Percentiles rank a stretch among this genome's conserved stretches.
Evolutionary conservation across 2,329 filamentous ascomycete genomes (phyloP).

Genomic region (Penicillium psychrosexuale): DNA sequence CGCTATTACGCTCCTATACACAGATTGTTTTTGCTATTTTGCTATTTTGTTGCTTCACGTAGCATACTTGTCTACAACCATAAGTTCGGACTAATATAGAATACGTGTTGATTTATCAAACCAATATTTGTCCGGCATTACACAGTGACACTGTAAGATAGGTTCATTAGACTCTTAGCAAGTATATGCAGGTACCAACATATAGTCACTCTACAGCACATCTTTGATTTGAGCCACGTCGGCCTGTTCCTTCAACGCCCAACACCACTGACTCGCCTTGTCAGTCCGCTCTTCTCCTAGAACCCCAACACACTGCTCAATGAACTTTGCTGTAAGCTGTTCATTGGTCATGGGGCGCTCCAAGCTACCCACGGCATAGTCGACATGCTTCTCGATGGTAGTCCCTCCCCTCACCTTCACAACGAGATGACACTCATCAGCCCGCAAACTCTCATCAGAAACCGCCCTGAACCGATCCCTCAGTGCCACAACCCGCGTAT

Average conservation of each 20-base stretch:
- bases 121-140: neutral
- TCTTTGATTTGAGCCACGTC: conserved; percentile 1
- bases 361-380: conserved; percentile 52
- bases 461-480: conserved; percentile 48
- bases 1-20: conserved; percentile 17
- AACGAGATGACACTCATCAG: conserved; percentile 45
- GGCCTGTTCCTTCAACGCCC: conserved; percentile 26
- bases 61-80: conserved; percentile 27
- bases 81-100: conserved; percentile 26
- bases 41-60: conserved; percentile 24
- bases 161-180: no score
- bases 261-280: conserved; percentile 33
- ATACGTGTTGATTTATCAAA: conserved; percentile 4
- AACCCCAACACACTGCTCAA: conserved; percentile 46
- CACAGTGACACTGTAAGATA: neutral
- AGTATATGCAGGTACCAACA: neutral
- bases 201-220: neutral
- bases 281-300: conserved; percentile 40
- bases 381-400: conserved; percentile 45
- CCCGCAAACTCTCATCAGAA: conserved; percentile 39
- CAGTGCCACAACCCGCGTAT: conserved; percentile 41
- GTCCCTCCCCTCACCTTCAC: conserved; percentile 35
- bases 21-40: conserved; percentile 21
- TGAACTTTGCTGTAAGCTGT: conserved; percentile 50
- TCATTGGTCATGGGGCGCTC: conserved; percentile 48